phyloP scores from a whole-genome alignment of 257 asterid genomes.

The Verbena officinalis region DNA sequence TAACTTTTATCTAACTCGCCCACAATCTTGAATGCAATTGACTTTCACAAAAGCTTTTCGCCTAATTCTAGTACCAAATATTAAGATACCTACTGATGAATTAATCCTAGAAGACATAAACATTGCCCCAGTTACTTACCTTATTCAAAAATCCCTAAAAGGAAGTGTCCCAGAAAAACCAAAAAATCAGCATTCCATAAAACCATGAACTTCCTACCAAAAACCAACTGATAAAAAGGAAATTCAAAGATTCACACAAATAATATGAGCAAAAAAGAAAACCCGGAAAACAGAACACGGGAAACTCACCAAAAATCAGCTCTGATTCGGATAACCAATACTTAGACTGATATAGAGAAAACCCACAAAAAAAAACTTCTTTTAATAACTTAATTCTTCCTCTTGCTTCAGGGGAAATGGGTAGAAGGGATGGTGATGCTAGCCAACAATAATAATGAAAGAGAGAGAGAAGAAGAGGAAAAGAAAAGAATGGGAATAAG shows the following conservation, averaged over 20 bases:
- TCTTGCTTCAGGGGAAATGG: conserved; percentile 34
- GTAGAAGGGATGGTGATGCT: conserved; percentile 36
- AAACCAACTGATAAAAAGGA: conserved; percentile 16
- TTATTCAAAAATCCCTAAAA: conserved; percentile 24
- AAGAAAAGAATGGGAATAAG: conserved; percentile 35
- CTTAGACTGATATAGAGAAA: conserved; percentile 1
- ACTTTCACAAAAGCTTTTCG: conserved; percentile 19
- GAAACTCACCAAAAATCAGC: conserved; percentile 44
- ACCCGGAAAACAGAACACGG: conserved; percentile 15
- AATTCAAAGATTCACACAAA: conserved; percentile 34
- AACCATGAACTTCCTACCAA: conserved; percentile 28
- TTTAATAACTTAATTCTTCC: not conserved
- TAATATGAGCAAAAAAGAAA: conserved; percentile 17
- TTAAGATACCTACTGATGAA: conserved; percentile 17
- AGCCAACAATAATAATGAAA: conserved; percentile 35
- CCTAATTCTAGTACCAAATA: conserved; percentile 8
- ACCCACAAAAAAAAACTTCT: conserved; percentile 2
- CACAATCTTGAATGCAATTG: conserved; percentile 9
- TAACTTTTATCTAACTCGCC: not conserved
- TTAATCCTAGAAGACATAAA: conserved; percentile 25
- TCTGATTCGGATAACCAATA: conserved; percentile 31
- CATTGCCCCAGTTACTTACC: not conserved
- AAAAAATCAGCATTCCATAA: conserved; percentile 20
- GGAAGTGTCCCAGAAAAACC: conserved; percentile 1
- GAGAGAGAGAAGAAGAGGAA: conserved; percentile 35